Percentiles rank a stretch among this genome's conserved stretches.
These are phyloP conservation scores for Dryas octopetala DNA, from an alignment of 306 rosid species.

Conservation along the genomic window DNA sequence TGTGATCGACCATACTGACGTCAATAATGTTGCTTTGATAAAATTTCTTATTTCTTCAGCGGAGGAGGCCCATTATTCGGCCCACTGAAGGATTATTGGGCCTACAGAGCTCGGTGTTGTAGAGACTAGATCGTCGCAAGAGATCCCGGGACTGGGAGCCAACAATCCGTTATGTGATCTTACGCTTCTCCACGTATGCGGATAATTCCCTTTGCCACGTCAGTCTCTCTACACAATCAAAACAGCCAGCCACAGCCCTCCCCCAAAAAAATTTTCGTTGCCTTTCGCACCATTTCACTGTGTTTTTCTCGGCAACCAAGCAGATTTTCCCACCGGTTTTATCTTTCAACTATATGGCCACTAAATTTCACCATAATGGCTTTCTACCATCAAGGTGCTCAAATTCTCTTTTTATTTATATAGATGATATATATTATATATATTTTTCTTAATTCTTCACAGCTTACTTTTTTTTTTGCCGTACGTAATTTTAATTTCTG, in stretches of 20 bases:
- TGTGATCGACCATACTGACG: no score
- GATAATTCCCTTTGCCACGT: conserved; percentile 44
- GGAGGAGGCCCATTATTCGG: no score
- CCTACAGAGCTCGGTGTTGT: no score
- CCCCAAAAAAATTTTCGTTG: background rate
- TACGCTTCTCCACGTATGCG: conserved; percentile 48
- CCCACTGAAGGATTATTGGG: no score
- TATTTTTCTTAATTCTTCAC: background rate
- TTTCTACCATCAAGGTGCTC: conserved; percentile 63
- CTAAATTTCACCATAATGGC: conserved; percentile 48
- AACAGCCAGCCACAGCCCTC: background rate
- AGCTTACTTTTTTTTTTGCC: conserved; percentile 6
- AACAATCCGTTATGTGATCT: conserved; percentile 26
- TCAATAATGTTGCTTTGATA: no score
- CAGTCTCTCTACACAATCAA: conserved; percentile 6
- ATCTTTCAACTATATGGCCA: conserved; percentile 47
- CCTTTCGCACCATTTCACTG: conserved; percentile 13
- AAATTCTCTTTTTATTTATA: background rate
- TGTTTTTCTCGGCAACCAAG: conserved; percentile 13
- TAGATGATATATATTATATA: background rate
- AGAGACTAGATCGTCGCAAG: no score
- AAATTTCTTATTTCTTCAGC: no score
- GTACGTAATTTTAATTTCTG: background rate
- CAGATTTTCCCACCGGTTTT: conserved; percentile 19
- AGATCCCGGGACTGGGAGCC: background rate